Conservation (phyloP, 805 yeast genomes). For the Metschnikowia shivogae region DNA sequence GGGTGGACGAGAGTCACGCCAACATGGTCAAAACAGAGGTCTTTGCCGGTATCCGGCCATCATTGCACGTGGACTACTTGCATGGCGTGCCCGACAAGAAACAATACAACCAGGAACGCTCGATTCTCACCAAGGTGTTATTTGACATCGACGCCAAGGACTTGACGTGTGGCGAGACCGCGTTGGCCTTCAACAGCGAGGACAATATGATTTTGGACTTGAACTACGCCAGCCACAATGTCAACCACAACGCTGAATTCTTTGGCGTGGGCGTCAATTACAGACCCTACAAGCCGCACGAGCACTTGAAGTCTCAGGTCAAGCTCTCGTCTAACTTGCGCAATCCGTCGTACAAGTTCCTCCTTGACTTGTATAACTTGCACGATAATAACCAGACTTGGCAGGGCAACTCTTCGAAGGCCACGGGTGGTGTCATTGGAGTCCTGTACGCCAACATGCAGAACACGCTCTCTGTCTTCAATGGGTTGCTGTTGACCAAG, state of each 20-base stretch:
- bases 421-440: conserved; percentile 51
- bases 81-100: conserved; percentile 22
- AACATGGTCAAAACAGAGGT: conserved; percentile 43
- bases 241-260: conserved; percentile 49
- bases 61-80: conserved; percentile 39
- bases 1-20: conserved; percentile 28
- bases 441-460: conserved; percentile 29
- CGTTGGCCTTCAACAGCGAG: conserved; percentile 34
- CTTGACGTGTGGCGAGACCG: conserved; percentile 31
- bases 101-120: conserved; percentile 34
- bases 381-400: conserved; percentile 45
- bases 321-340: conserved; percentile 43
- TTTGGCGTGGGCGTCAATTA: conserved; percentile 46
- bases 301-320: conserved; percentile 43
- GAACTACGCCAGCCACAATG: conserved; percentile 40
- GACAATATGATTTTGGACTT: conserved; percentile 35
- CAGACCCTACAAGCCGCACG: conserved; percentile 51
- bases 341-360: conserved; percentile 42
- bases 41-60: conserved; percentile 37
- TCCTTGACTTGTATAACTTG: conserved; percentile 28
- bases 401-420: conserved; percentile 54
- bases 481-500: conserved; percentile 59
- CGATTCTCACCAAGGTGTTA: conserved; percentile 44
- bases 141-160: conserved; percentile 39
- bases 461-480: conserved; percentile 25